A percentile compares a stretch with the other conserved stretches of the same genome.
These are phyloP conservation scores for Luvunga scandens DNA, from an alignment of 345 rosid species.

Conservation along the genomic window DNA sequence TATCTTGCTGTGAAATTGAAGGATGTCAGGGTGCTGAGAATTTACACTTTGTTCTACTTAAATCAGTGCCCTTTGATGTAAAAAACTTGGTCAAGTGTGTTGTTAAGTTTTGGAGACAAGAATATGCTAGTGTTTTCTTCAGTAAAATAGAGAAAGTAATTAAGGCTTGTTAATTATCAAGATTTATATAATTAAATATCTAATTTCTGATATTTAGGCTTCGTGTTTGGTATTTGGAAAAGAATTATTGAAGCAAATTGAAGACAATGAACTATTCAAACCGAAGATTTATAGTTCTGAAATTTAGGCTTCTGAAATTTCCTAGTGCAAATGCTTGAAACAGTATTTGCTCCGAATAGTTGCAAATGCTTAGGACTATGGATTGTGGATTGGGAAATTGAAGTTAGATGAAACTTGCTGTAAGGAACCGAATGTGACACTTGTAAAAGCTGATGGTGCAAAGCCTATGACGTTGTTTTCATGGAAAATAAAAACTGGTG, in stretches of 20 bases:
- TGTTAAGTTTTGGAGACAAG: background rate
- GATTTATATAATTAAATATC: background rate
- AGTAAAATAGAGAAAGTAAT: slow-evolving; percentile 20
- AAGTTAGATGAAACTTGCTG: no score
- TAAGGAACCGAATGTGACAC: no score
- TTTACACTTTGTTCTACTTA: background rate
- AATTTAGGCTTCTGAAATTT: slow-evolving; percentile 14
- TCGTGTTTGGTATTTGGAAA: slow-evolving; percentile 5
- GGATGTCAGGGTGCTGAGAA: background rate
- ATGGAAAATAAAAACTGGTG: no score
- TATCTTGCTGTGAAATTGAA: background rate
- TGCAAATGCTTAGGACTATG: no score
- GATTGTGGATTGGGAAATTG: no score
- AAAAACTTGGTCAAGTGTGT: no score
- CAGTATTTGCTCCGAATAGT: background rate
- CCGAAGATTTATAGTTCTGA: background rate
- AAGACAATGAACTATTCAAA: slow-evolving; percentile 23
- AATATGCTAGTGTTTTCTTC: slow-evolving; percentile 6
- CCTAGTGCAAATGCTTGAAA: slow-evolving; percentile 7
- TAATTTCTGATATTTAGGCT: no score
- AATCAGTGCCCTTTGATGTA: slow-evolving; percentile 9
- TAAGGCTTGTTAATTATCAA: slow-evolving; percentile 14
- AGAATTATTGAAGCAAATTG: slow-evolving; percentile 21
- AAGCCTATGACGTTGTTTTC: no score
- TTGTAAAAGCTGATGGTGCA: no score